Percentiles rank a stretch among this genome's conserved stretches.
Conservation (phyloP, 805 yeast genomes). For the Tanozyma kutaoensis region DNA sequence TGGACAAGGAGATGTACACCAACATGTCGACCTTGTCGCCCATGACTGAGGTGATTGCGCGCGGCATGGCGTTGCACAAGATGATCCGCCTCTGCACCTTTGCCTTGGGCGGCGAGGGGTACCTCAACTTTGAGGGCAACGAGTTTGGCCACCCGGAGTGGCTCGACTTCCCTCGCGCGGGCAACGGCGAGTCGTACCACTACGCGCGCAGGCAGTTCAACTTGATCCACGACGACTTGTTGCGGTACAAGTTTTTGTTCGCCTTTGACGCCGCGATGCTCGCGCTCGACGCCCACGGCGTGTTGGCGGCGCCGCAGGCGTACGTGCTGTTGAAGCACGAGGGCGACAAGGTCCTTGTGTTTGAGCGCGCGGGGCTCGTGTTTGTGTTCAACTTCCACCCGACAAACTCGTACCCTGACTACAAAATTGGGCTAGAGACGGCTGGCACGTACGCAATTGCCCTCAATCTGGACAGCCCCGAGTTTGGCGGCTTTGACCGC, state of each 20-base stretch:
- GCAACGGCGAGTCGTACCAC: constrained; percentile 79
- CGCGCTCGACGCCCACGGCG: constrained; percentile 55
- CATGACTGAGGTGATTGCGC: constrained; percentile 64
- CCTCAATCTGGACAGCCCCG: constrained; percentile 53
- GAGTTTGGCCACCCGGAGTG: constrained; percentile 99
- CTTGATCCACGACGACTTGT: constrained; percentile 62
- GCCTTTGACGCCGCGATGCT: constrained; percentile 84
- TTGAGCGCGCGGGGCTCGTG: constrained; percentile 59
- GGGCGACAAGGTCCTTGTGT: constrained; percentile 76
- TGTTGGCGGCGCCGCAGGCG: constrained; percentile 61
- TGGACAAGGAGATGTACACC: constrained; percentile 98
- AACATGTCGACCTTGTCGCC: constrained; percentile 74
- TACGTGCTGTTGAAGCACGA: constrained; percentile 84
- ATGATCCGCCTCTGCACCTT: constrained; percentile 81
- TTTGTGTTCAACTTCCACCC: constrained; percentile 91
- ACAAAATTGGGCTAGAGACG: constrained; percentile 77
- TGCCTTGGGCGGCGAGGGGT: constrained; percentile 93
- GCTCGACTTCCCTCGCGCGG: constrained; percentile 92
- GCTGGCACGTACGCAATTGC: constrained; percentile 69
- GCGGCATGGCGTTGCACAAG: constrained; percentile 87
- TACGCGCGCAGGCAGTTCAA: constrained; percentile 95
- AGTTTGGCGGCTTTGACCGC: constrained; percentile 73
- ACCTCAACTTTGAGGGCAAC: constrained; percentile 91
- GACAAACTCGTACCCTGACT: constrained; percentile 67
- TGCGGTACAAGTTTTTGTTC: constrained; percentile 69